Evolutionary conservation across 768 basidiomycete genomes (phyloP).

Genomic region (Suillus ampliporus): DNA sequence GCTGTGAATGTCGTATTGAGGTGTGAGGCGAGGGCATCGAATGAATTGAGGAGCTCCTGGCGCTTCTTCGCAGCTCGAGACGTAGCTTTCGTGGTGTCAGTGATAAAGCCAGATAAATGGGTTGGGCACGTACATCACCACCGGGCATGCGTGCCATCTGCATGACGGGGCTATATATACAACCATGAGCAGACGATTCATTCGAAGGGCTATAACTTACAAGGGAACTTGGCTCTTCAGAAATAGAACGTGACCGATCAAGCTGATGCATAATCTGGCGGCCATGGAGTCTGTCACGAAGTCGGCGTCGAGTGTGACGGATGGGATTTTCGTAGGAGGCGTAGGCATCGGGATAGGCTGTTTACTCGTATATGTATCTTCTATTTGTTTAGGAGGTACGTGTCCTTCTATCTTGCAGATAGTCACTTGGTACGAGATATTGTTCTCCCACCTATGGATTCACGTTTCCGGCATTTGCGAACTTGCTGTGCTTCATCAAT

Average conservation of each 20-base stretch:
- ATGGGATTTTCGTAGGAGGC: conserved; percentile 38
- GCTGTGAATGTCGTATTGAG: conserved; percentile 76
- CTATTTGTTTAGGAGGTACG: too few species aligned
- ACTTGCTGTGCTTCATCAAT: background rate
- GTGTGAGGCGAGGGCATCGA: conserved; percentile 76
- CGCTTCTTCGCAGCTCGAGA: conserved; percentile 62
- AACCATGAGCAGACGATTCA: background rate
- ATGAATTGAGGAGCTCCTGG: conserved; percentile 65
- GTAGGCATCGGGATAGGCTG: background rate
- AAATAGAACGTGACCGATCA: conserved; percentile 75
- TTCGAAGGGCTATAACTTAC: conserved; percentile 48
- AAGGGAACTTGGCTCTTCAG: conserved; percentile 82
- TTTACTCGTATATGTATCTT: background rate
- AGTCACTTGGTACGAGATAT: too few species aligned
- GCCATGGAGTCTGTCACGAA: conserved; percentile 63
- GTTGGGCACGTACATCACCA: conserved; percentile 42
- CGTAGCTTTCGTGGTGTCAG: conserved; percentile 39
- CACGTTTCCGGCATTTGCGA: background rate
- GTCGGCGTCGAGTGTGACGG: conserved; percentile 53
- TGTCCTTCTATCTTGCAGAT: background rate
- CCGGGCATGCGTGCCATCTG: conserved; percentile 64
- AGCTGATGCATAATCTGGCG: conserved; percentile 61
- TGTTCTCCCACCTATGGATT: too few species aligned
- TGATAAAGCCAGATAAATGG: background rate
- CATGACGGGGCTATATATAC: conserved; percentile 63